Evolutionary conservation across 2,329 filamentous ascomycete species (phyloP).

Genomic region (Penicillium sp.): DNA sequence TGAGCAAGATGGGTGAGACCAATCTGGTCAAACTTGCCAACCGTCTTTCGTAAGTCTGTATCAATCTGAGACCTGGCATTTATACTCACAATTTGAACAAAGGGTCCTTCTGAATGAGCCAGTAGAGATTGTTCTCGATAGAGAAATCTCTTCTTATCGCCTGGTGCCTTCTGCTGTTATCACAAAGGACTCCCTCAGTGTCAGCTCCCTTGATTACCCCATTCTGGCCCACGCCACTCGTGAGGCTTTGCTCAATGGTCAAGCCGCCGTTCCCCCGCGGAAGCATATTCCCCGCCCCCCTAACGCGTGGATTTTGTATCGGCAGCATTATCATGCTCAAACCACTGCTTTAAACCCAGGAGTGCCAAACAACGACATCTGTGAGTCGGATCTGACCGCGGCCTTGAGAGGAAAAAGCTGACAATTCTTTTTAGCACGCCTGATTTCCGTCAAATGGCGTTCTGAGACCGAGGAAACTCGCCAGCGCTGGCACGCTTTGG

Average conservation of each 20-base stretch:
- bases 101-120: neutral
- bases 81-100: neutral
- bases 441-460: slow-evolving; percentile 46
- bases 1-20: neutral
- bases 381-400: slow-evolving; percentile 29
- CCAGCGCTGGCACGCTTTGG: slow-evolving; percentile 38
- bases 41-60: neutral
- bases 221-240: neutral
- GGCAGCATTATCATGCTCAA: slow-evolving; percentile 39
- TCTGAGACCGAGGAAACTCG: slow-evolving; percentile 37
- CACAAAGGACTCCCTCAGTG: neutral
- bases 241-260: neutral
- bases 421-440: slow-evolving; percentile 33
- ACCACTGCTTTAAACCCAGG: slow-evolving; percentile 41
- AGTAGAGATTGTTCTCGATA: neutral
- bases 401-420: neutral
- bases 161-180: neutral
- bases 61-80: neutral
- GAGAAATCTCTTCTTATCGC: neutral
- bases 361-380: slow-evolving; percentile 48
- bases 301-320: slow-evolving; percentile 50
- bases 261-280: neutral
- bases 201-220: no score
- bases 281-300: slow-evolving; percentile 41
- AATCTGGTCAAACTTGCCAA: neutral